Percentiles rank a stretch among this genome's conserved stretches.
Conservation (phyloP, 306 rosid genomes). For the Acacia melanoxylon region DNA sequence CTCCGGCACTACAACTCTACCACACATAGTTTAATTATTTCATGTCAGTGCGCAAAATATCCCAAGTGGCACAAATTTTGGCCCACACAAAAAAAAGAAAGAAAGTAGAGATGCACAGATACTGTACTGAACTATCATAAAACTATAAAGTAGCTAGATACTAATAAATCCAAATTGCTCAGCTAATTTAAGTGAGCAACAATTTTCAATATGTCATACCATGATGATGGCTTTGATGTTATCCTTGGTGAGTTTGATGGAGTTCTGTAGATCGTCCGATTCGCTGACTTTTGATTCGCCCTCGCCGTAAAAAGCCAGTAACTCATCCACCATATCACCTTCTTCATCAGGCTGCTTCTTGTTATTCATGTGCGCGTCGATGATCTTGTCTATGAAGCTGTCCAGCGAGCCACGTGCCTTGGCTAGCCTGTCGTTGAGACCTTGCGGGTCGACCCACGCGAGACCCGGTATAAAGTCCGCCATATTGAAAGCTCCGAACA, state of each 20-base stretch:
- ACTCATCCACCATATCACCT: constrained; percentile 85
- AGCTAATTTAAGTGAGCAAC: background rate
- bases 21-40: background rate
- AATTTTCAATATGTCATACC: constrained; percentile 35
- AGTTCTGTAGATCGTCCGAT: constrained; percentile 43
- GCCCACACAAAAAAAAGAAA: background rate
- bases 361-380: constrained; percentile 64
- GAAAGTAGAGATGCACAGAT: background rate
- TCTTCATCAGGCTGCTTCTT: constrained; percentile 35
- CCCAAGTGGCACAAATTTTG: background rate
- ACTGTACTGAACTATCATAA: background rate
- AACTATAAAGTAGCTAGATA: background rate
- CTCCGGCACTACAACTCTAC: background rate
- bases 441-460: constrained; percentile 67
- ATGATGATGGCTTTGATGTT: constrained; percentile 92
- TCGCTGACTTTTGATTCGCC: constrained; percentile 40
- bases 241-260: constrained; percentile 74
- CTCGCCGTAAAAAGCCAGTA: constrained; percentile 69
- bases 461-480: constrained; percentile 71
- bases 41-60: background rate
- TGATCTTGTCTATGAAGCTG: constrained; percentile 62
- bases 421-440: constrained; percentile 51
- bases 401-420: constrained; percentile 63
- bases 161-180: background rate
- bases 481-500: constrained; percentile 84